phyloP scores from a whole-genome alignment of 495 filamentous ascomycete genomes.

The Neurospora sp. region DNA sequence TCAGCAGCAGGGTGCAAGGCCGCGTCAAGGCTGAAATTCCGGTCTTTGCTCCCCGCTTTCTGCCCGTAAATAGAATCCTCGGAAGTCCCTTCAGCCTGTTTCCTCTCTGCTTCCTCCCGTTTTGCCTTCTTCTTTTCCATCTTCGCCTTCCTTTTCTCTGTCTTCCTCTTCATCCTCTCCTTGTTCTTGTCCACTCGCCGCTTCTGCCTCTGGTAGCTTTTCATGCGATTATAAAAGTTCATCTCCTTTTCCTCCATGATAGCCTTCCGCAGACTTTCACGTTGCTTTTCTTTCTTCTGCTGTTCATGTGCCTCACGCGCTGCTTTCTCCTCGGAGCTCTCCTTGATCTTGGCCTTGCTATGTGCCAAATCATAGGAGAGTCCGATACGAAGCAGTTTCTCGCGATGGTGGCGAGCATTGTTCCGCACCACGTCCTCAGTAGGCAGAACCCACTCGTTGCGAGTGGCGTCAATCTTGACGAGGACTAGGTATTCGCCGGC shows the following conservation, averaged over 20 bases:
- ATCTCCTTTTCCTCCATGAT: conserved; percentile 19
- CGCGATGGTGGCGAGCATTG: conserved; percentile 51
- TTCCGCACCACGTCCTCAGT: conserved; percentile 60
- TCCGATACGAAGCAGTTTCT: conserved; percentile 76
- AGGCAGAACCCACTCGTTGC: conserved; percentile 36
- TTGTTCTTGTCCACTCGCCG: conserved; percentile 6
- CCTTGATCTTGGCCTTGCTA: conserved; percentile 58
- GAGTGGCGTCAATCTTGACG: conserved; percentile 66
- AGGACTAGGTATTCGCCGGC: conserved; percentile 72
- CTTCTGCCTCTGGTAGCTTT: conserved; percentile 1
- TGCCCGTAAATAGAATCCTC: not conserved
- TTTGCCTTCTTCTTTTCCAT: conserved; percentile 12
- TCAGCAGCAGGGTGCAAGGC: not conserved
- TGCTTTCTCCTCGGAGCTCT: conserved; percentile 55
- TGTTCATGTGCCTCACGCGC: conserved; percentile 31
- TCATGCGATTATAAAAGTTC: conserved; percentile 6
- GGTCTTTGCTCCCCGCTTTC: not conserved
- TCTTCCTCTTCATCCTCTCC: conserved; percentile 23
- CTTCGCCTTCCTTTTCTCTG: conserved; percentile 14
- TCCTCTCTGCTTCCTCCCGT: conserved; percentile 2
- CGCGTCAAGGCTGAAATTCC: not conserved
- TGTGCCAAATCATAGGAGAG: conserved; percentile 78
- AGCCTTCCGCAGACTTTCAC: conserved; percentile 25
- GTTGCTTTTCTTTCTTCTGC: conserved; percentile 39
- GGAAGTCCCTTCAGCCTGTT: not conserved